Conservation (phyloP, 2,329 filamentous ascomycete genomes). For the Davidsoniella virescens region DNA sequence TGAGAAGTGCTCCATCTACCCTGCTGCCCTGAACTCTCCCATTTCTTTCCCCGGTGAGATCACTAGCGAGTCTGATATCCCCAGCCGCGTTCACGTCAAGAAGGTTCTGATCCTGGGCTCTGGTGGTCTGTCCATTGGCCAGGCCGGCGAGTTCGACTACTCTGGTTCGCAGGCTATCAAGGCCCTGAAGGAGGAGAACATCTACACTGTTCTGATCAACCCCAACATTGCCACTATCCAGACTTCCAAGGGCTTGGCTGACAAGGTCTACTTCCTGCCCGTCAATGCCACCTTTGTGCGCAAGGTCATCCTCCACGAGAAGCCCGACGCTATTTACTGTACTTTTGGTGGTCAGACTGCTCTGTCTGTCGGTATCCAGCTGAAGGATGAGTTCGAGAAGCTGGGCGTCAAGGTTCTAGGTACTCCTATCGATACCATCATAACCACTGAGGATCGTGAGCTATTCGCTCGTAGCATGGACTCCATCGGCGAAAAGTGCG, state of each 20-base stretch:
- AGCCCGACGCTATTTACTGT: conserved; percentile 90
- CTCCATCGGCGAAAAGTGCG: conserved; percentile 92
- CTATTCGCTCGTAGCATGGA: conserved; percentile 97
- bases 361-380: conserved; percentile 87
- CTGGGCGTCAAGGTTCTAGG: conserved; percentile 90
- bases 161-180: conserved; percentile 98
- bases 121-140: conserved; percentile 90
- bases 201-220: conserved; percentile 96
- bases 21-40: conserved; percentile 49
- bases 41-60: conserved; percentile 81
- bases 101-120: conserved; percentile 90
- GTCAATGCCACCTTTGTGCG: conserved; percentile 95
- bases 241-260: conserved; percentile 90
- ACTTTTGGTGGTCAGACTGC: conserved; percentile 97
- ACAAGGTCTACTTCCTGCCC: conserved; percentile 97
- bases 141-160: conserved; percentile 98
- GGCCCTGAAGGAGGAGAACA: conserved; percentile 91
- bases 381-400: conserved; percentile 89
- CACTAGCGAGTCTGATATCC: conserved; percentile 43
- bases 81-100: conserved; percentile 57
- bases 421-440: conserved; percentile 94
- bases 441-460: conserved; percentile 95
- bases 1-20: conserved; percentile 50
- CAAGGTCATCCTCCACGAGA: conserved; percentile 91
- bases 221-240: conserved; percentile 98